Base-by-base conservation (phyloP, 108 stramenopile genomes). In the Skeletonema grethae region DNA sequence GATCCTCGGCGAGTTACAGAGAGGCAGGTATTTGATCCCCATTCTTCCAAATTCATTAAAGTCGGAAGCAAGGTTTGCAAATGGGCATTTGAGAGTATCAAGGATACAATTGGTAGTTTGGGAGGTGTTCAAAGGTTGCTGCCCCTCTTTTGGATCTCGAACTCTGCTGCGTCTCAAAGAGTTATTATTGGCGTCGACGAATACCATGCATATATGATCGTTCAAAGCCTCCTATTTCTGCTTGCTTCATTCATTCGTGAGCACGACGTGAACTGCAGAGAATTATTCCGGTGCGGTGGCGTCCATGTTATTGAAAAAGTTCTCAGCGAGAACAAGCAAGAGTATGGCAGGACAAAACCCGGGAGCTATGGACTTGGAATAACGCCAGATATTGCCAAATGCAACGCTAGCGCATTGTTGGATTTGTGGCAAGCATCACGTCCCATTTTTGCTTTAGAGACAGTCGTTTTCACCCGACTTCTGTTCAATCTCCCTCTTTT, bases 401-500 rank as follows among this genome's bases (percentile, higher is more conserved):
- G 41, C 30, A 73, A 88, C 28, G 90, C 82, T 16, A 79, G 85
- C 41, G 79, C 85, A 1, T 57, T 95, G 10, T 63, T 92, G 36
- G 88, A 88, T 57, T 56, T 95, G 28, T 82, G 80, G 56, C 77
- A 85, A 11, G 80, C 88, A 35, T 84, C 84, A 68, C 65, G 75
- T 4, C 83, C 83, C 57, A 68, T 83, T 65, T 73, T 83, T 43
- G 84, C 71, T 28, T 50, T 95, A 46, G 94, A 95, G 67, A 74
- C 72, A 25, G 85, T 76, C n/a, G 73, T 92, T 15, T 90, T 88
- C 41, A 85, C 84, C 7, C 64, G 82, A 32, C 64, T 95, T 9
- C 22, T 95, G 31, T 91, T 90, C 76, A 95, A 92, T 78, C 55
- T 83, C 1, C 84, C 85, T 22, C 66, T 95, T 12, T 85, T 91